Evolutionary conservation across 495 filamentous ascomycete species (phyloP).

Genomic region (Penicillium malachiteum): DNA sequence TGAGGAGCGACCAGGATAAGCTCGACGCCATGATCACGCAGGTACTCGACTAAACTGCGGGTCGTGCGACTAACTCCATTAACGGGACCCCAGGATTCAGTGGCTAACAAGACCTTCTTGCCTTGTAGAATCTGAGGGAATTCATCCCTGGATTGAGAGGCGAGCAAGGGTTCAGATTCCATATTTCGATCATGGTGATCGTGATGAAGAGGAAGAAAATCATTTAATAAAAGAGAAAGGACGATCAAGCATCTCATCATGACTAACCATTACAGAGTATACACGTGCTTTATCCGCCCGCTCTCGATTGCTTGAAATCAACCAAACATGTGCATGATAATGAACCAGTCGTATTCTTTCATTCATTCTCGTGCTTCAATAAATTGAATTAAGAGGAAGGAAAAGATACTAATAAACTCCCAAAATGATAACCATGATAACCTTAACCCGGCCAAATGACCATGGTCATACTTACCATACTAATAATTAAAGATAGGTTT

Average conservation of each 20-base stretch:
- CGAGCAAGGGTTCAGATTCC: slow-evolving; percentile 16
- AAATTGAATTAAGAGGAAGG: background rate
- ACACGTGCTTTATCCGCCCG: background rate
- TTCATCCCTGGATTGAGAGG: slow-evolving; percentile 11
- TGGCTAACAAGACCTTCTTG: slow-evolving; percentile 58
- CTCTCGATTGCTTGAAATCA: background rate
- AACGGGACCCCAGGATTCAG: slow-evolving; percentile 64
- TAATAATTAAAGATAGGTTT: too few relatives aligned
- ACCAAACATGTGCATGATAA: background rate
- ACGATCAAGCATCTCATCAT: too few relatives aligned
- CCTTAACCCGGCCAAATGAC: background rate
- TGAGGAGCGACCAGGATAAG: slow-evolving; percentile 59
- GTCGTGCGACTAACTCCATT: slow-evolving; percentile 67
- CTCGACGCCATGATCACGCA: slow-evolving; percentile 53
- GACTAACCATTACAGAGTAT: too few relatives aligned
- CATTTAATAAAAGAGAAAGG: background rate
- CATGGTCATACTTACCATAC: too few relatives aligned
- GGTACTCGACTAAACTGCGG: slow-evolving; percentile 58
- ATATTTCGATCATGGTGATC: slow-evolving; percentile 10
- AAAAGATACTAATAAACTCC: background rate
- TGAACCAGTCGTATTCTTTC: background rate
- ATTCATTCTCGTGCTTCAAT: slow-evolving; percentile 8
- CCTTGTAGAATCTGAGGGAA: slow-evolving; percentile 51
- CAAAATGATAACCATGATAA: too few relatives aligned
- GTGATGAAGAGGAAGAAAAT: background rate